These are phyloP conservation scores for Amanita brunnescens DNA, from an alignment of 768 basidiomycete species.

Conservation along the genomic window DNA sequence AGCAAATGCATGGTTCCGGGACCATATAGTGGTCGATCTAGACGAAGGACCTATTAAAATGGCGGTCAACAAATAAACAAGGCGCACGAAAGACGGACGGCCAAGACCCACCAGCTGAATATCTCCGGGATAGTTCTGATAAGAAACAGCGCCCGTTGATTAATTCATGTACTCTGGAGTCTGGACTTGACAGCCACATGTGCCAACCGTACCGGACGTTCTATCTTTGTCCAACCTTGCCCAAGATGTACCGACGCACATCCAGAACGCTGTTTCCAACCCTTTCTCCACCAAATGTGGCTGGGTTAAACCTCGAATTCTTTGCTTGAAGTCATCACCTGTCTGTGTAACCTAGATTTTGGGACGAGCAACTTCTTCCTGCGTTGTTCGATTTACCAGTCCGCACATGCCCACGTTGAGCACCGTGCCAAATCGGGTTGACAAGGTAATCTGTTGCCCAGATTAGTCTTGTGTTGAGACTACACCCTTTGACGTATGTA, in stretches of 20 bases:
- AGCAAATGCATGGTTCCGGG: too few species aligned
- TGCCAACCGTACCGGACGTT: conserved; percentile 3
- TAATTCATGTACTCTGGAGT: conserved; percentile 7
- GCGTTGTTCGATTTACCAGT: conserved; percentile 6
- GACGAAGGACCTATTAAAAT: too few species aligned
- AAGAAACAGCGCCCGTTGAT: conserved; percentile 11
- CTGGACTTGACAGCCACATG: conserved; percentile 8
- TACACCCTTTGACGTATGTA: conserved; percentile 6
- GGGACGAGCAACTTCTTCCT: conserved; percentile 4
- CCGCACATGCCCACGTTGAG: conserved; percentile 8
- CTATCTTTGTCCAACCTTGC: neutral
- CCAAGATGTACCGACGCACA: neutral
- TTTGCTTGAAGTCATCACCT: conserved; percentile 10
- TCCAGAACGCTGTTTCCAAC: conserved; percentile 7
- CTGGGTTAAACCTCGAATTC: conserved; percentile 8
- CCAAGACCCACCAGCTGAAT: too few species aligned
- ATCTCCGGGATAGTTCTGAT: too few species aligned
- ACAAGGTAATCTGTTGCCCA: too few species aligned
- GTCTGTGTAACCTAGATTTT: conserved; percentile 6
- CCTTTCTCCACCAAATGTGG: conserved; percentile 9
- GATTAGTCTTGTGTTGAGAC: too few species aligned
- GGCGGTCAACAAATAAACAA: too few species aligned
- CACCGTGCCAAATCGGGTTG: too few species aligned
- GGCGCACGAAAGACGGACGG: too few species aligned
- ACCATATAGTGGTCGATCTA: too few species aligned